Base-by-base conservation (phyloP, 1,284 basidiomycete genomes). In the Boletus sp. region DNA sequence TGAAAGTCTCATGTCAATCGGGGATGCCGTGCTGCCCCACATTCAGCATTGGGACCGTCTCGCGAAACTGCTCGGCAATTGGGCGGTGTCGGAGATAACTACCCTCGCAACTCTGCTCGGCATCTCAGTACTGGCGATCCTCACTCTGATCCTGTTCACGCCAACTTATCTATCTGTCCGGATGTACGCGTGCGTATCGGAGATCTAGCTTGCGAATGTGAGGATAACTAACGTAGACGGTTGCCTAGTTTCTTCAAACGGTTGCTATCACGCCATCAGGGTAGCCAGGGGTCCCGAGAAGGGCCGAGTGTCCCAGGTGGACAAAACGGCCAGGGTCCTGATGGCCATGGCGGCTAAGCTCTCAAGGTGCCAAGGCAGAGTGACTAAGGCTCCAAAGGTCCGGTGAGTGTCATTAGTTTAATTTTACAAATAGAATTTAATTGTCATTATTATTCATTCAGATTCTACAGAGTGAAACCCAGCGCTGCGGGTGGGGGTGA, bases 21-120 rank as follows among this genome's bases (percentile, higher is more conserved):
- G 53, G 5, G 53, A 53, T 7, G 7, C 44, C 1, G 38, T 57
- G 10, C 37, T 57, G 7, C 56, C 58, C 1, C 56, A 59, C 4
- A 49, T 59, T 19, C 4, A 32, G 5, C 57, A 59, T 7, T 58
- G 57, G 57, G 10, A 55, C 19, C 49, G 49, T n/a, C 55, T 59
- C 13, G n/a, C 26, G 8, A 36, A 27, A 3, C 2, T 47, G 14
- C 16, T 62, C 13, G 23, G 55, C 16, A 10, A 48, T 13, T 23
- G 27, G 13, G 3, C 39, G 2, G 47, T 55, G 8, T 29, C 26
- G 8, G 44, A 25, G 8, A 22, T 52, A 2, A 47, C 41, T 4
- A 20, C 50, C 38, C 44, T 65, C 9, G 48, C 57, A 5, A 46
- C 27, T 1, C 2, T 58, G 6, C 46, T 65, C 2, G 61, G 57